Evolutionary conservation across 2,329 filamentous ascomycete species (phyloP).

Genomic region (Cladophialophora psammophila): DNA sequence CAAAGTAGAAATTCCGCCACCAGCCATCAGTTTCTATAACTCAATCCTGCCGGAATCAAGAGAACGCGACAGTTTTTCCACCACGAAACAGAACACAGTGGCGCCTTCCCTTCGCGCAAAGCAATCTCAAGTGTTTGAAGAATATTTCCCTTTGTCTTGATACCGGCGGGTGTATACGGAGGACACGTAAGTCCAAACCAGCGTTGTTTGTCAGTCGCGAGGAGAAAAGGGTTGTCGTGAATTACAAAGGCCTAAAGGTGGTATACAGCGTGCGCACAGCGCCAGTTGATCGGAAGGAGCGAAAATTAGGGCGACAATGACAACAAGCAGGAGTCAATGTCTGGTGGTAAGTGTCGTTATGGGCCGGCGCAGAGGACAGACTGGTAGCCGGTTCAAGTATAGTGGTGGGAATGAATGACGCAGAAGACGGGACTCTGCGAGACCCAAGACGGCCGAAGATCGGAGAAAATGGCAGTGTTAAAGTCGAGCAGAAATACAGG

Average conservation of each 20-base stretch:
- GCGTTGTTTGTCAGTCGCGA: conserved; percentile 14
- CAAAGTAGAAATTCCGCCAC: conserved; percentile 21
- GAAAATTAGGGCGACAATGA: conserved; percentile 25
- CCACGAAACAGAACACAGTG: not conserved
- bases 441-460: conserved; percentile 23
- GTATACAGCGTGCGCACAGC: conserved; percentile 35
- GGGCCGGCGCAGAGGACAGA: conserved; percentile 27
- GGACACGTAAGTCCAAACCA: conserved; percentile 14
- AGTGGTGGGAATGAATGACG: conserved; percentile 37
- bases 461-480: conserved; percentile 5
- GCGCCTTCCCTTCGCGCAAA: conserved; percentile 7
- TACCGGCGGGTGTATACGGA: not conserved
- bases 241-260: conserved; percentile 34
- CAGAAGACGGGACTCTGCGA: conserved; percentile 32
- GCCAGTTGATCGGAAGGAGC: conserved; percentile 23
- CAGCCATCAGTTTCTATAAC: conserved; percentile 30
- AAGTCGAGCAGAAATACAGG: conserved; percentile 26
- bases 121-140: not conserved
- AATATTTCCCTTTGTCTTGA: not conserved
- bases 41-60: not conserved
- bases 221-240: conserved; percentile 7
- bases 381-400: conserved; percentile 13
- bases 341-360: conserved; percentile 11
- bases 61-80: conserved; percentile 1
- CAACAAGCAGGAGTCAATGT: conserved; percentile 12